Evolutionary conservation across 495 filamentous ascomycete species (phyloP).

Genomic region (Ramalina peruviana): DNA sequence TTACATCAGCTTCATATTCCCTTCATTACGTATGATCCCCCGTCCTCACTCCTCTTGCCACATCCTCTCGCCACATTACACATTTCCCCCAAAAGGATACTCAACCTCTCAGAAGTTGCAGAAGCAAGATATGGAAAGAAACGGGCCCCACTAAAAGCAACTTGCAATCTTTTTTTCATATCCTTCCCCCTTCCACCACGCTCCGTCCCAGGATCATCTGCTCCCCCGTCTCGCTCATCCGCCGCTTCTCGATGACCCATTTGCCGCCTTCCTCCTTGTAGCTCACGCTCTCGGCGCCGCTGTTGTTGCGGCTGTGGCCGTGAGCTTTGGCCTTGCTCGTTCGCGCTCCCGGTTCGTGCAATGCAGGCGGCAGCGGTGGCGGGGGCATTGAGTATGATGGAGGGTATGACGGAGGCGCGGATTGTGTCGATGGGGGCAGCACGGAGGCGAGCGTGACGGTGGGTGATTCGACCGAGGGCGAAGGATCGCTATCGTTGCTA

Average conservation of each 20-base stretch:
- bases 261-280: constrained; percentile 37
- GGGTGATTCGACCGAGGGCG: constrained; percentile 19
- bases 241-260: constrained; percentile 43
- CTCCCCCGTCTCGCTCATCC: constrained; percentile 38
- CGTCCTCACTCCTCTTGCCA: no score
- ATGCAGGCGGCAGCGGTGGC: not conserved
- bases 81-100: no score
- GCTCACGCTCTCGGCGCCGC: constrained; percentile 43
- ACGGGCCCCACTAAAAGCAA: no score
- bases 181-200: constrained; percentile 25
- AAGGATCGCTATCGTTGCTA: constrained; percentile 24
- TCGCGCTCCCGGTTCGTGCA: not conserved
- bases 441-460: constrained; percentile 13
- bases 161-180: constrained; percentile 7
- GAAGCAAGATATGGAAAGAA: no score
- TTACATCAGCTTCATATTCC: no score
- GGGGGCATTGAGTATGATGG: not conserved
- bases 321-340: constrained; percentile 8
- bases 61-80: no score
- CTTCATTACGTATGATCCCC: no score
- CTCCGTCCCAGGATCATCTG: constrained; percentile 31
- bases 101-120: no score
- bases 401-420: constrained; percentile 5
- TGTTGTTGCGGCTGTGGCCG: constrained; percentile 19
- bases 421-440: not conserved